phyloP scores from a whole-genome alignment of 345 rosid genomes.

The Citrus glauca region DNA sequence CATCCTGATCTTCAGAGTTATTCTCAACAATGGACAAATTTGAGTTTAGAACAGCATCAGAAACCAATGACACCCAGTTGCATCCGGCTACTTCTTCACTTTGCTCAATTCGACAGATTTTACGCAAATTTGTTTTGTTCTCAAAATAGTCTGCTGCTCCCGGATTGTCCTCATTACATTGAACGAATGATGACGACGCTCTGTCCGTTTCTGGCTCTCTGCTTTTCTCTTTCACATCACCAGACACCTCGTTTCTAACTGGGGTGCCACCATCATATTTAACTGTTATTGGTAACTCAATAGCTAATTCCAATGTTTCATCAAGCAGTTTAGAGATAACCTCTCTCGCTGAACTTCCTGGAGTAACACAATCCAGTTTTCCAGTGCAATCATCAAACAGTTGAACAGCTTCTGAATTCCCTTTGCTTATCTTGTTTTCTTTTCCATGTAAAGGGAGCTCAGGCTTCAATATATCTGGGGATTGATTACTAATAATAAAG shows the following conservation, averaged over 20 bases:
- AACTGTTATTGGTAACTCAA: conserved; percentile 31
- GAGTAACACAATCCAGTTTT: conserved; percentile 15
- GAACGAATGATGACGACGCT: conserved; percentile 4
- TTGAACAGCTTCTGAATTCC: conserved; percentile 21
- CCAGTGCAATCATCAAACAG: conserved; percentile 15
- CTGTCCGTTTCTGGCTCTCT: conserved; percentile 9
- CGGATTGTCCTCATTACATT: conserved; percentile 11
- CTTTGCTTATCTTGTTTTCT: conserved; percentile 19
- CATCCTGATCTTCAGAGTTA: conserved; percentile 21
- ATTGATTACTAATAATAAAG: conserved; percentile 31
- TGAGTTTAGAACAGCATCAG: conserved; percentile 29
- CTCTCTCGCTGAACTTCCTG: conserved; percentile 19
- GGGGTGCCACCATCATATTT: conserved; percentile 24
- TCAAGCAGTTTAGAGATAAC: conserved; percentile 16
- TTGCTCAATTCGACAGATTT: conserved; percentile 25
- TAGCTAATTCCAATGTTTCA: conserved; percentile 28
- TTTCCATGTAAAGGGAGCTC: conserved; percentile 16
- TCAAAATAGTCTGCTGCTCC: conserved; percentile 19
- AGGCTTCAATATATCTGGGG: conserved; percentile 29
- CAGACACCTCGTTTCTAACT: conserved; percentile 25
- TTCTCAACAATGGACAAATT: conserved; percentile 23
- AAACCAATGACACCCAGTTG: conserved; percentile 29
- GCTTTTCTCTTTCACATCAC: conserved; percentile 16
- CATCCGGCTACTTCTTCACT: conserved; percentile 28
- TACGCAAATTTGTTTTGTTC: conserved; percentile 36